These are phyloP conservation scores for Croton setiger DNA, from an alignment of 441 rosid species.

Conservation along the genomic window DNA sequence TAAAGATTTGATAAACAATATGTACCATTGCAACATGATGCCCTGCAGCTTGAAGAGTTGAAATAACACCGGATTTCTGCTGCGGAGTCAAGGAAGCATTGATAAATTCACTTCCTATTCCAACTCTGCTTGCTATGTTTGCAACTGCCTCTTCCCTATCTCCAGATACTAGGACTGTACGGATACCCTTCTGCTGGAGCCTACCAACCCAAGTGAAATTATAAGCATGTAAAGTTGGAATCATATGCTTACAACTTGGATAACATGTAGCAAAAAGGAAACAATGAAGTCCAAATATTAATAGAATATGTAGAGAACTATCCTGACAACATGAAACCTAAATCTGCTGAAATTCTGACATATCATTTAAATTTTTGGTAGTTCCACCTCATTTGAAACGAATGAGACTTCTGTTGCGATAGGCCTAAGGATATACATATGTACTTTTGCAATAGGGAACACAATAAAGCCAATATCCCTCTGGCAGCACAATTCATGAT, in stretches of 20 bases:
- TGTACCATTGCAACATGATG: conserved; percentile 84
- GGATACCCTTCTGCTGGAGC: conserved; percentile 81
- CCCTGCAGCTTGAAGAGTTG: conserved; percentile 75
- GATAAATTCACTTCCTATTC: conserved; percentile 55
- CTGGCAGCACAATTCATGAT: neutral
- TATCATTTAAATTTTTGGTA: conserved; percentile 1
- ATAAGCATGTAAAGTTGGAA: conserved; percentile 3
- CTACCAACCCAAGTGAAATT: conserved; percentile 32
- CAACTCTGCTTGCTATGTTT: conserved; percentile 65
- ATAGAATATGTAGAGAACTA: neutral
- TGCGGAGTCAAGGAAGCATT: conserved; percentile 76
- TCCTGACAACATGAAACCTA: neutral
- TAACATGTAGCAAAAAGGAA: conserved; percentile 5
- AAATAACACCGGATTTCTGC: conserved; percentile 64
- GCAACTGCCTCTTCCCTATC: conserved; percentile 99
- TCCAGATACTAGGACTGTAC: conserved; percentile 77
- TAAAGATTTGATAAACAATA: conserved; percentile 3
- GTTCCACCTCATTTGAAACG: neutral
- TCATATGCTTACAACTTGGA: neutral
- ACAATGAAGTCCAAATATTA: neutral
- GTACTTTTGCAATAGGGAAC: too few relatives aligned
- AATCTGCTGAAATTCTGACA: conserved; percentile 2
- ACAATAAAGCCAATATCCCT: neutral
- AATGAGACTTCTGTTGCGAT: too few relatives aligned
- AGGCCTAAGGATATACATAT: too few relatives aligned